Percentiles rank a stretch among this genome's conserved stretches.
phyloP scores from a whole-genome alignment of 305 asterid species.

The Fraxinus baroniana region DNA sequence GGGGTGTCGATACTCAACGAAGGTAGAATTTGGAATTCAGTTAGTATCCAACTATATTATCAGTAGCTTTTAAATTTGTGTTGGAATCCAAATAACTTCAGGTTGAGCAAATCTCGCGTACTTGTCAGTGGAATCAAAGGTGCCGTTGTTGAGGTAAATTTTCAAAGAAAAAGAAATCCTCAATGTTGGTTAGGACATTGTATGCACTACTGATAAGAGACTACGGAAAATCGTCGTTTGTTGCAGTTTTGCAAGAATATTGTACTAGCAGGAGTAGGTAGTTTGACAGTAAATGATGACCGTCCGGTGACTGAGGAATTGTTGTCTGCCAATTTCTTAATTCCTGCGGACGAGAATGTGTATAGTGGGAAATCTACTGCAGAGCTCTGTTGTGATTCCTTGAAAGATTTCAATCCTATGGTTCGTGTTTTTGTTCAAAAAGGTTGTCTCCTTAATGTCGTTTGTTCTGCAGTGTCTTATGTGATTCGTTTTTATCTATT shows the following conservation, averaged over 20 bases:
- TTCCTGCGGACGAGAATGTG: slow-evolving; percentile 52
- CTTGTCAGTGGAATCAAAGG: slow-evolving; percentile 87
- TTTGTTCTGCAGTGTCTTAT: neutral
- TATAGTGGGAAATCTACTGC: slow-evolving; percentile 65
- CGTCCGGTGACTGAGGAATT: slow-evolving; percentile 62
- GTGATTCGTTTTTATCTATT: neutral
- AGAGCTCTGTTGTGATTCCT: slow-evolving; percentile 68
- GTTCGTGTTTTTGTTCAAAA: slow-evolving; percentile 63
- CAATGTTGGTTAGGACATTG: neutral
- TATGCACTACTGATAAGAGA: neutral
- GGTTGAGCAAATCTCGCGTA: slow-evolving; percentile 87
- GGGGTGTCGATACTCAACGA: slow-evolving; percentile 99
- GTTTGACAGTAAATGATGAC: slow-evolving; percentile 81
- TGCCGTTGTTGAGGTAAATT: slow-evolving; percentile 67
- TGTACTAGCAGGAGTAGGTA: slow-evolving; percentile 95
- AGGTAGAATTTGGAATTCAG: slow-evolving; percentile 39
- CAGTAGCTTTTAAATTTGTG: neutral
- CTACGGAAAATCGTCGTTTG: neutral
- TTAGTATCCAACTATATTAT: neutral
- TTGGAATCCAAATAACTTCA: slow-evolving; percentile 20
- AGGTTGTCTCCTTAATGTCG: slow-evolving; percentile 30
- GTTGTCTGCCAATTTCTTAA: slow-evolving; percentile 70
- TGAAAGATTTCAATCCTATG: slow-evolving; percentile 79
- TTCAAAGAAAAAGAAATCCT: neutral
- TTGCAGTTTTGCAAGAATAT: slow-evolving; percentile 95